Conservation (phyloP, 1,284 basidiomycete species). For the Entoloma clypeatum region DNA sequence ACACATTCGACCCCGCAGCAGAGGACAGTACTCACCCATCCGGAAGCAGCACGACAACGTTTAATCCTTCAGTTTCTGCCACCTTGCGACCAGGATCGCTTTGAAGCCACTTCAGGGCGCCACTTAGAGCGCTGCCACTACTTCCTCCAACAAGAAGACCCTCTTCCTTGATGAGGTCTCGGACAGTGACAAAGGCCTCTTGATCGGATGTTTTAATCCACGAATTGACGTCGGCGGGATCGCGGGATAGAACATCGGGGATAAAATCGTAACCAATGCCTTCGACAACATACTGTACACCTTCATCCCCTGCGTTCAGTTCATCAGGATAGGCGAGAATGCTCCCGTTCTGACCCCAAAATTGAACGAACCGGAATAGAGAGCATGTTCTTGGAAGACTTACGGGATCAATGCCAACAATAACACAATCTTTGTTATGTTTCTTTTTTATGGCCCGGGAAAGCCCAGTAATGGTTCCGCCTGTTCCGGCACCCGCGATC, state of each 20-base stretch:
- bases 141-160: conserved; percentile 92
- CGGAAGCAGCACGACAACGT: conserved; percentile 86
- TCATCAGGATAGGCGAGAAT: conserved; percentile 74
- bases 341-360: conserved; percentile 66
- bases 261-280: conserved; percentile 96
- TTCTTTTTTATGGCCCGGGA: conserved; percentile 78
- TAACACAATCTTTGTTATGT: conserved; percentile 65
- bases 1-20: background rate
- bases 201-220: conserved; percentile 90
- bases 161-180: conserved; percentile 81
- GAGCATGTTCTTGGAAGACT: conserved; percentile 23
- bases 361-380: conserved; percentile 11
- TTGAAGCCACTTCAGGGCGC: conserved; percentile 76
- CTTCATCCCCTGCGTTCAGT: conserved; percentile 58
- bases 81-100: conserved; percentile 64
- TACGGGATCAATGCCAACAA: conserved; percentile 92
- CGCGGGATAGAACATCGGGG: conserved; percentile 73
- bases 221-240: conserved; percentile 49
- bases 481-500: conserved; percentile 90
- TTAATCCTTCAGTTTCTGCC: conserved; percentile 70
- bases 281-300: conserved; percentile 77
- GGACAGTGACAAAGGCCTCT: conserved; percentile 76
- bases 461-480: conserved; percentile 89
- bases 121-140: conserved; percentile 81
- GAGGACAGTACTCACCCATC: conserved; percentile 67